Base-by-base conservation (phyloP, 345 rosid genomes). In the Jatropha curcas region DNA sequence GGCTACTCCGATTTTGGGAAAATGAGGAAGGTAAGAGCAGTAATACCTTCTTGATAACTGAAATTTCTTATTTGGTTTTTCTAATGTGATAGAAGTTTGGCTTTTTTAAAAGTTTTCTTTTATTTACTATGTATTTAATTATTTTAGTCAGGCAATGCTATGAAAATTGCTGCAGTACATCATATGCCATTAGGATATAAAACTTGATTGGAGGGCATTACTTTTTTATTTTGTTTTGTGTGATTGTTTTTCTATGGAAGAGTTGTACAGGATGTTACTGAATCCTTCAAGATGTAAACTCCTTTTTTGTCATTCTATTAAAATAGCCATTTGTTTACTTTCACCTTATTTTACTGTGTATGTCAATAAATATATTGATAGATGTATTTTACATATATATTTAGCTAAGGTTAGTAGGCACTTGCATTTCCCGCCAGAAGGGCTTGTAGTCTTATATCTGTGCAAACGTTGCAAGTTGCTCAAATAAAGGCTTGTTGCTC, bases 1-100 rank as follows among this genome's bases (percentile, higher is more conserved):
- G 99, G 30, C 87, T 95, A 53, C 88, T 95, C n/a, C 92, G 98
- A 14, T 95, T 95, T 80, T 95, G 99, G 99, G 99, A 93, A 83
- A 87, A 88, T 59, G 99, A 86, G 52, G 98, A 87, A 25, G 98
- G 99, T 91, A 70, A 82, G 90, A 63, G 65, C 41, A 65, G 41
- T 27, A 39, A 52, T 45, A 12, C 67, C 68, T 50, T 33, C 41
- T 4, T 57, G 56, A 37, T 12, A 10, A 13, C 11, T 65, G 61
- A 14, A 37, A 48, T 33, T 33, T 60, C 25, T 2, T 70, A 9
- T 30, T 14, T 55, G 30, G 25, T 20, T 53, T 50, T 20, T 71
- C 19, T 24, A 45, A 39, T 68, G 14, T 25, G 20, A 30, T 31
- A 9, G 33, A 65, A 28, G 52, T 25, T 34, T 25, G 30, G 22